Evolutionary conservation across 208 protist species (phyloP).

Genomic region (Trichomonas tenax): DNA sequence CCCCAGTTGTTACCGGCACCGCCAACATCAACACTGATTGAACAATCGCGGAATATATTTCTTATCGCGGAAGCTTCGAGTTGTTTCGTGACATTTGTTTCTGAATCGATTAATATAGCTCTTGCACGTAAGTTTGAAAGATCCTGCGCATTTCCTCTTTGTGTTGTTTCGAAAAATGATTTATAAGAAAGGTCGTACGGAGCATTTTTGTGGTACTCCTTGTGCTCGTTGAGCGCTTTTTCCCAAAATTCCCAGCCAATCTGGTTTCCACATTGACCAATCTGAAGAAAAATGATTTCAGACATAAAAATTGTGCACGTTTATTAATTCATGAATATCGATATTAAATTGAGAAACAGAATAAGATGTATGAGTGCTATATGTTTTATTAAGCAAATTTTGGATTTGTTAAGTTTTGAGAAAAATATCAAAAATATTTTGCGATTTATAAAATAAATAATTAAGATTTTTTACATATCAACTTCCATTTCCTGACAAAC

Average conservation of each 20-base stretch:
- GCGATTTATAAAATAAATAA: neutral
- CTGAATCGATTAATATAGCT: slow-evolving; percentile 81
- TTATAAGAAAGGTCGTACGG: neutral
- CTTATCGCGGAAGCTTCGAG: neutral
- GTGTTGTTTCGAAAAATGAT: neutral
- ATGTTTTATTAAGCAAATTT: too few species aligned
- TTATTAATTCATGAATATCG: neutral
- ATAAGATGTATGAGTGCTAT: too few species aligned
- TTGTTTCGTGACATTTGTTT: slow-evolving; percentile 67
- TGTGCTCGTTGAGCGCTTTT: slow-evolving; percentile 74
- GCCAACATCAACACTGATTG: slow-evolving; percentile 19
- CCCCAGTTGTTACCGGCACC: slow-evolving; percentile 63
- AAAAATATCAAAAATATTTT: too few species aligned
- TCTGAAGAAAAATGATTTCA: slow-evolving; percentile 37
- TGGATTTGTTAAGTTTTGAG: too few species aligned
- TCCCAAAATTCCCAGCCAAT: slow-evolving; percentile 76
- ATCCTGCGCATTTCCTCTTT: neutral
- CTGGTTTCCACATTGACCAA: slow-evolving; percentile 52
- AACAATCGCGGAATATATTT: neutral
- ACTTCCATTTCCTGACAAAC: neutral
- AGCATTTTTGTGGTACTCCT: slow-evolving; percentile 38
- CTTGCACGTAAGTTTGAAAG: slow-evolving; percentile 42
- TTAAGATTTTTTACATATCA: neutral
- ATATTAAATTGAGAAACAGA: too few species aligned
- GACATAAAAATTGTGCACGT: slow-evolving; percentile 3